A percentile compares a stretch with the other conserved stretches of the same genome.
phyloP scores from a whole-genome alignment of 2,329 filamentous ascomycete species.

The Periglandula ipomoeae region DNA sequence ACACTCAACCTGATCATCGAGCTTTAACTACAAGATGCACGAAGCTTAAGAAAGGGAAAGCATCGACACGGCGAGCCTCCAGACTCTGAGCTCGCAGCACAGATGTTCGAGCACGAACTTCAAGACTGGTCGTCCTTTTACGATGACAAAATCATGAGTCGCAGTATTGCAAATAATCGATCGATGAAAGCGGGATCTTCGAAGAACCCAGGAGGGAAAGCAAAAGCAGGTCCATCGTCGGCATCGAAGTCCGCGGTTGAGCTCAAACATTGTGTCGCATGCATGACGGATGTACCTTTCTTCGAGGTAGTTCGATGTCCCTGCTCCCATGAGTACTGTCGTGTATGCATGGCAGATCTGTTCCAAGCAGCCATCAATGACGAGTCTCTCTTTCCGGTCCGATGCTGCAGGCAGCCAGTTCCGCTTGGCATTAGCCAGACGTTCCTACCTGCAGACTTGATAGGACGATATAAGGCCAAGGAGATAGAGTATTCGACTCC shows the following conservation, averaged over 20 bases:
- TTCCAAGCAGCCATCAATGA: constrained; percentile 34
- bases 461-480: constrained; percentile 31
- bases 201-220: background rate
- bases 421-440: constrained; percentile 21
- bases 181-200: too few relatives aligned
- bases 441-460: constrained; percentile 27
- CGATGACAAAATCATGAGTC: constrained; percentile 10
- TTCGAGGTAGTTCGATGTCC: background rate
- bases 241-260: background rate
- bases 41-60: constrained; percentile 10
- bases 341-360: constrained; percentile 33
- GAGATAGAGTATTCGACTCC: constrained; percentile 37
- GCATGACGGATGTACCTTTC: background rate
- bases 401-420: constrained; percentile 39
- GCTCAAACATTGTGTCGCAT: constrained; percentile 1
- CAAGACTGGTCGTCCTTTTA: background rate
- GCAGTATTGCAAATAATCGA: constrained; percentile 14
- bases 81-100: constrained; percentile 8
- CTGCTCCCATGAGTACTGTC: constrained; percentile 40
- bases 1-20: constrained; percentile 12
- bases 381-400: constrained; percentile 45
- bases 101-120: constrained; percentile 11
- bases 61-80: background rate
- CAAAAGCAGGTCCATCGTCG: background rate
- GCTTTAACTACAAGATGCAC: constrained; percentile 13